Evolutionary conservation across 1,284 basidiomycete species (phyloP).

Genomic region (Xerocomus alliaceus): DNA sequence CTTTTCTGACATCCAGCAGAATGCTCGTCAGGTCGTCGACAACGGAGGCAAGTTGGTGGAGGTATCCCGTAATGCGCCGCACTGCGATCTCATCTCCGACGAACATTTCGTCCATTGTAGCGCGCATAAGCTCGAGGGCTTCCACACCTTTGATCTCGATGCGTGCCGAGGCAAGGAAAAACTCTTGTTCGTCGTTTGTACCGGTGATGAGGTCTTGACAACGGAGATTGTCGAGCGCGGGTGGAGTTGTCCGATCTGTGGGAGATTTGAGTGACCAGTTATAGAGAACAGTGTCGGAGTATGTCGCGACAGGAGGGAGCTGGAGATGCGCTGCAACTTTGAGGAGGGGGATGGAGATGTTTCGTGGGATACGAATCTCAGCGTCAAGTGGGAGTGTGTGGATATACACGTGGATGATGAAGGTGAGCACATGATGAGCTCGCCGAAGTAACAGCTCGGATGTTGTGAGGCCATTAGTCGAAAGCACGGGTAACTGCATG

Average conservation of each 20-base stretch:
- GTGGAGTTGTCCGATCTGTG: constrained; percentile 17
- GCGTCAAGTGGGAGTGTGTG: constrained; percentile 70
- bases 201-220: constrained; percentile 80
- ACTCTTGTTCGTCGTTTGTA: constrained; percentile 86
- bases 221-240: constrained; percentile 61
- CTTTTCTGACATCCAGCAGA: constrained; percentile 71
- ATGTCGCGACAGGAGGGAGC: constrained; percentile 90
- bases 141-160: constrained; percentile 91
- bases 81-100: constrained; percentile 83
- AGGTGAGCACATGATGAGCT: constrained; percentile 85
- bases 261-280: constrained; percentile 74
- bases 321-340: constrained; percentile 77
- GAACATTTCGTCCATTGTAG: constrained; percentile 91
- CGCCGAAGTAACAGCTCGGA: constrained; percentile 78
- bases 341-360: constrained; percentile 83
- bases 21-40: constrained; percentile 70
- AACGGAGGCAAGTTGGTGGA: constrained; percentile 68
- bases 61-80: constrained; percentile 75
- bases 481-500: constrained; percentile 46
- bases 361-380: constrained; percentile 69
- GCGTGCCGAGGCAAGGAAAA: constrained; percentile 88
- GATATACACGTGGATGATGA: constrained; percentile 88
- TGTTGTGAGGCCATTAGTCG: constrained; percentile 46
- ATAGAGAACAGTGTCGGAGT: constrained; percentile 93
- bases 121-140: constrained; percentile 86